Evolutionary conservation across 345 rosid genomes (phyloP), one percentile per base, ranked within the genome.

Genomic region (Moringa oleifera): DNA sequence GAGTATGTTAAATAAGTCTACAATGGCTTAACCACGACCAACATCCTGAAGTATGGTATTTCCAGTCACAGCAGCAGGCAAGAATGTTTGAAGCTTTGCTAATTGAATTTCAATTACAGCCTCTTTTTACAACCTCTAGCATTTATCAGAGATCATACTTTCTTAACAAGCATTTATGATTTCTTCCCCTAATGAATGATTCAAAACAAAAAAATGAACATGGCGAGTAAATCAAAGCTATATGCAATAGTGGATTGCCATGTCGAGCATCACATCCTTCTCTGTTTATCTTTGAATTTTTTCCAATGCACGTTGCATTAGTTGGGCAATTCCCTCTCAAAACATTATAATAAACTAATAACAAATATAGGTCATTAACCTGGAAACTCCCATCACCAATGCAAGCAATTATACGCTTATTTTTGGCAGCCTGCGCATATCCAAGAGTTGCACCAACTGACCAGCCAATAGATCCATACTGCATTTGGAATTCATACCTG

Each of bases 381-480:
- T 83, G 92, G 68, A 86, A 86, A 73, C 92, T 86, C 7, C 89
- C 89, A 68, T 83, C 92, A 15, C 92, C 92, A 21, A 86, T 86
- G 80, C 87, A 86, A 74, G 89, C 85, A 57, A 86, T 83, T 41
- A 86, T 82, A 25, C 92, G 92, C 71, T 86, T 86, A 51, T 78
- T 72, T 58, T 41, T 65, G n/a, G 81, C 87, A 5, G 87, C 89
- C 70, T 86, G 89, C 69, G 89, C 87, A 65, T 86, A 86, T 37
- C 92, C 92, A 47, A 86, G 83, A 2, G 92, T 83, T 20, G 92
- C 89, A 53, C 92, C 92, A 50, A 83, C 89, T 13, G 92, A 81
- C 92, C 92, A 86, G 56, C 92, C 92, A 55, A 86, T 86, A 19
- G 92, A 86, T 67, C 92, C 92, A 66, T 83, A 86, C 55, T 86